Evolutionary conservation across 805 yeast genomes (phyloP), one percentile per base, ranked within the genome.

Genomic region (Komagataella pastoris): DNA sequence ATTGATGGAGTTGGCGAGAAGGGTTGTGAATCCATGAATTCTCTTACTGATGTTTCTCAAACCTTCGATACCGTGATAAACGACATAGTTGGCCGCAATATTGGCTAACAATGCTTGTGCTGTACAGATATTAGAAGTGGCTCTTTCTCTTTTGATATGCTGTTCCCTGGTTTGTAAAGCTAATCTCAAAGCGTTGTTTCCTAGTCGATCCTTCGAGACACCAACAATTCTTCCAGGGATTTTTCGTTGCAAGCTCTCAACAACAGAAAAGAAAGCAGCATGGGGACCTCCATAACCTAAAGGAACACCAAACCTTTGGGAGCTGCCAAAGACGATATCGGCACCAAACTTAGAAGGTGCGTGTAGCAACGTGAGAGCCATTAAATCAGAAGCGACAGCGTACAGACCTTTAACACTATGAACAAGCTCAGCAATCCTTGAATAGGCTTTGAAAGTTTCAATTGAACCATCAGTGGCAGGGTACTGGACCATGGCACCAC

Each of bases 281-380:
- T 93, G 99, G 3, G 99, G 99, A 18, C 99, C 99, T 62, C 99
- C 99, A 64, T 81, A 93, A 6, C 98, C 99, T 72, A 91, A 79
- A 52, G 99, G 98, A 45, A 91, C 97, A 61, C 99, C 99, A 60
- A 93, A 88, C 66, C 99, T 77, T 74, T 93, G 99, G 3, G 97
- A 77, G 7, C 89, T 80, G 49, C 99, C 99, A 47, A 93, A 72
- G 1, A 85, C 97, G 50, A 93, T 85, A 65, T 93, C 99, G 47
- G 98, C 98, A 52, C 88, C 89, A 60, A 85, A 87, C 46, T 78
- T 75, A 17, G 85, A 72, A 2, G 99, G 99, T 17, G 97, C 86
- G 59, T 83, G 81, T 54, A 91, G 69, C 46, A 93, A 65, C 0
- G 97, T 88, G 59, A 93, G 74, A 1, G 98, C 97, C 66, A 93